phyloP scores from a whole-genome alignment of 345 rosid species.

The Psidium friedrichsthalianum region DNA sequence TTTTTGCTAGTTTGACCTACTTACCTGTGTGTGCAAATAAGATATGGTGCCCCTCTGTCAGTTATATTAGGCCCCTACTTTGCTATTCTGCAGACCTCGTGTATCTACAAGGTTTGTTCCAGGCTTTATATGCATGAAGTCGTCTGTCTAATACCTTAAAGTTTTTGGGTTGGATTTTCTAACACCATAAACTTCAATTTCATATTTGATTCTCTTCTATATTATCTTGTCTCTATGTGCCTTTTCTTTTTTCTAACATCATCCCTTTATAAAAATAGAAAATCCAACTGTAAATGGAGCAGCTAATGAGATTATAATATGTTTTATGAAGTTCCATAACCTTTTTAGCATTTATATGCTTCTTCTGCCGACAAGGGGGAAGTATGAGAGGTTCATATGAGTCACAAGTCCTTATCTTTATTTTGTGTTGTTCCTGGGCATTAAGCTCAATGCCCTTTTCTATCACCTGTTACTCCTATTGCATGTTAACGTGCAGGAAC shows the following conservation, averaged over 20 bases:
- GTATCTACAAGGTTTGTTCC: neutral
- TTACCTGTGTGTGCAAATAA: neutral
- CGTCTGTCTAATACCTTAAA: neutral
- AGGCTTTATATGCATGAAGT: neutral
- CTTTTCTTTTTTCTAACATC: neutral
- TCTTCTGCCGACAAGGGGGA: neutral
- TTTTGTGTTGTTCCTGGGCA: neutral
- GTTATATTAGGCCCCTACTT: neutral
- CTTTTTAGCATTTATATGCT: neutral
- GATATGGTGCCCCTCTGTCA: neutral
- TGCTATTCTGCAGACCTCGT: neutral
- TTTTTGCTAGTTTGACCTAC: neutral
- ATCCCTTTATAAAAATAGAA: neutral
- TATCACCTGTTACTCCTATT: neutral
- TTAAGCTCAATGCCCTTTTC: neutral
- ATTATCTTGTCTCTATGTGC: neutral
- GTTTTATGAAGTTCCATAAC: neutral
- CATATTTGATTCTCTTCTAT: neutral
- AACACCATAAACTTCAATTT: neutral
- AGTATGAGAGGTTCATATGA: neutral
- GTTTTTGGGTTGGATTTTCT: neutral
- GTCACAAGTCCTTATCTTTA: neutral
- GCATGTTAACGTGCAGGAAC: conserved; percentile 47
- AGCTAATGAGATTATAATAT: neutral
- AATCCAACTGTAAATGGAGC: neutral